These are phyloP conservation scores for Tympanopsis confertula DNA, from an alignment of 2,329 filamentous ascomycete genomes.

Conservation along the genomic window DNA sequence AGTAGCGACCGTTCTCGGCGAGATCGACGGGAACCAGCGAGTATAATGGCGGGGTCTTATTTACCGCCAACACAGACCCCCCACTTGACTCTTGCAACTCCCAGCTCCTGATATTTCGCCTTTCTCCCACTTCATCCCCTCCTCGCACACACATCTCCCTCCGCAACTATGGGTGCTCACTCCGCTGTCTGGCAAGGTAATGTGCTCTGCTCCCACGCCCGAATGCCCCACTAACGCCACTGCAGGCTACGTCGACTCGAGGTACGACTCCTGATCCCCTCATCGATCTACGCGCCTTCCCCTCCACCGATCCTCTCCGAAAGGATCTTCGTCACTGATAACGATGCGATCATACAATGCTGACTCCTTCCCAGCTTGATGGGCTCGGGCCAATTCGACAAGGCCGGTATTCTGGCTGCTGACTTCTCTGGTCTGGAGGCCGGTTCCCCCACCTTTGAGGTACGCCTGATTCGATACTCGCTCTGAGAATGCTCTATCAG, in stretches of 20 bases:
- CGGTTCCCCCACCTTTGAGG: slow-evolving; percentile 47
- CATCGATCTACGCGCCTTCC: not conserved
- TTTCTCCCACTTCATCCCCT: too few relatives aligned
- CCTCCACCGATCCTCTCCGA: not conserved
- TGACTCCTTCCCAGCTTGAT: slow-evolving; percentile 50
- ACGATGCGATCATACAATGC: not conserved
- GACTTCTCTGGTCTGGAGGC: slow-evolving; percentile 78
- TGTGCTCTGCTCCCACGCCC: too few relatives aligned
- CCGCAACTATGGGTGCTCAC: not conserved
- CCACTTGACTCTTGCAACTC: too few relatives aligned
- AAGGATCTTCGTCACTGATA: too few relatives aligned
- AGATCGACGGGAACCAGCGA: too few relatives aligned
- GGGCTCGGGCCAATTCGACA: slow-evolving; percentile 67
- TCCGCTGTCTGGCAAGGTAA: slow-evolving; percentile 1
- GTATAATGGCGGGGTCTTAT: too few relatives aligned
- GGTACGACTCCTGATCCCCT: not conserved
- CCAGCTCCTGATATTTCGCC: too few relatives aligned
- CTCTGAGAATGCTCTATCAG: too few relatives aligned
- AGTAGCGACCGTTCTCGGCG: too few relatives aligned
- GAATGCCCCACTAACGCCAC: not conserved
- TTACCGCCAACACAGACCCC: too few relatives aligned
- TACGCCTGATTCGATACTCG: too few relatives aligned
- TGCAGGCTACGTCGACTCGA: not conserved
- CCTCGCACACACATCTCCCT: too few relatives aligned
- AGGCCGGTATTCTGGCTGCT: slow-evolving; percentile 72